Percentiles rank a stretch among this genome's conserved stretches.
Evolutionary conservation across 768 basidiomycete genomes (phyloP).

Genomic region (Mycena galopus): DNA sequence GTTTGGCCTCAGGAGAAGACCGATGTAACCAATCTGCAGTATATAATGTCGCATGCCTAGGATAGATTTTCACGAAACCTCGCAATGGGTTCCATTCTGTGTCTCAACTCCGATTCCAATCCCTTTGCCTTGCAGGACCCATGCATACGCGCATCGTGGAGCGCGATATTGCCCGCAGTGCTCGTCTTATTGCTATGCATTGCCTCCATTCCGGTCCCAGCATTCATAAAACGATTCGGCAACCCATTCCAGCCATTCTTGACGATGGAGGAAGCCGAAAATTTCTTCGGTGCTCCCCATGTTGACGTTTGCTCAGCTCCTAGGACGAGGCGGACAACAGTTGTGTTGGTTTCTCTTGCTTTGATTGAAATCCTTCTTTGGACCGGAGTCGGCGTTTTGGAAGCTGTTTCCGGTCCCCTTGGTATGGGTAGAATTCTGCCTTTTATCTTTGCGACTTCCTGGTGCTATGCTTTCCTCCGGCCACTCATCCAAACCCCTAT

Average conservation of each 20-base stretch:
- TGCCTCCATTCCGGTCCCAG: background rate
- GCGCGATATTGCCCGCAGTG: background rate
- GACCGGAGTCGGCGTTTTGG: background rate
- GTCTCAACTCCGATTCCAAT: background rate
- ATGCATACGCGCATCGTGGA: constrained; percentile 7
- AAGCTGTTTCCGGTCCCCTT: background rate
- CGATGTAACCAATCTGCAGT: too few species aligned
- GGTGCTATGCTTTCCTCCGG: background rate
- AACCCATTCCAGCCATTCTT: constrained; percentile 57
- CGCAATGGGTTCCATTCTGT: background rate
- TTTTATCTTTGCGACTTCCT: background rate
- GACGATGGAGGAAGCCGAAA: constrained; percentile 68
- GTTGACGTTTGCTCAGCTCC: background rate
- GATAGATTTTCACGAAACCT: background rate
- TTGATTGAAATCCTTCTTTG: background rate
- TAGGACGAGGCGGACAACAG: background rate
- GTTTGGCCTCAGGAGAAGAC: too few species aligned
- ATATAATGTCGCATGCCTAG: too few species aligned
- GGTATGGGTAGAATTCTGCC: background rate
- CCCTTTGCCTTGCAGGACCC: background rate
- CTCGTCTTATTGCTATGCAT: background rate
- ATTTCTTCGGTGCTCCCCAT: constrained; percentile 42
- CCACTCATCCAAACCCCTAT: background rate
- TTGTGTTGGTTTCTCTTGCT: background rate
- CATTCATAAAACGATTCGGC: constrained; percentile 26